A percentile compares a stretch with the other conserved stretches of the same genome.
Conservation (phyloP, 2,329 filamentous ascomycete genomes). For the Fusarium secorum region DNA sequence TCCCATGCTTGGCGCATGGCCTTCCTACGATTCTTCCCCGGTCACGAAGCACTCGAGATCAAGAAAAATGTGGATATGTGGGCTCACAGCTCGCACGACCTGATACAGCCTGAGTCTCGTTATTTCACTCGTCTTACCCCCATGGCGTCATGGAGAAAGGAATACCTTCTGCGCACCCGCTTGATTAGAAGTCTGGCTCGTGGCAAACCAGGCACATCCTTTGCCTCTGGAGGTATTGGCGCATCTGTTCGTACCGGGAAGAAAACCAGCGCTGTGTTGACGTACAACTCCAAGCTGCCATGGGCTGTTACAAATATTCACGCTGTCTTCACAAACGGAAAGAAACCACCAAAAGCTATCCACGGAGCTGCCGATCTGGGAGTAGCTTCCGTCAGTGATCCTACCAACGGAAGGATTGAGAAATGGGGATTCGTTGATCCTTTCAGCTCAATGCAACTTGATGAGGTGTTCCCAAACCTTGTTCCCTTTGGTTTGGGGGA, state of each 20-base stretch:
- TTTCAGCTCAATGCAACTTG: slow-evolving; percentile 77
- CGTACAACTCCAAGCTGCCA: slow-evolving; percentile 84
- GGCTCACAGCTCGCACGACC: slow-evolving; percentile 59
- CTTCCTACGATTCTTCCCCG: slow-evolving; percentile 90
- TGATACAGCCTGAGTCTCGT: slow-evolving; percentile 74
- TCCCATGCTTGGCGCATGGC: slow-evolving; percentile 94
- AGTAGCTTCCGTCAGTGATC: slow-evolving; percentile 82
- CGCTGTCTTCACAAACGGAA: slow-evolving; percentile 75
- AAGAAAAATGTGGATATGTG: slow-evolving; percentile 50
- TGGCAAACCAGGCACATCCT: slow-evolving; percentile 75
- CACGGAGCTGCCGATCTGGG: slow-evolving; percentile 84
- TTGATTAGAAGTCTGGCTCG: slow-evolving; percentile 81
- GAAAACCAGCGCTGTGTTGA: slow-evolving; percentile 76
- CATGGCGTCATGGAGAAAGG: slow-evolving; percentile 92
- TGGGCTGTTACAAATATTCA: slow-evolving; percentile 83
- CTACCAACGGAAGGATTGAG: slow-evolving; percentile 76
- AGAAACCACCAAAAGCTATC: slow-evolving; percentile 79
- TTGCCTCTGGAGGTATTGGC: slow-evolving; percentile 59
- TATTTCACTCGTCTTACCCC: slow-evolving; percentile 83
- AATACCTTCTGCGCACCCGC: slow-evolving; percentile 89
- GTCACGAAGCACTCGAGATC: slow-evolving; percentile 58
- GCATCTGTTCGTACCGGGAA: slow-evolving; percentile 65
- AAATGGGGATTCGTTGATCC: slow-evolving; percentile 83
- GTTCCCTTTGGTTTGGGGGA: slow-evolving; percentile 79
- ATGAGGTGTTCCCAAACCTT: slow-evolving; percentile 77